These are phyloP conservation scores for Ceratobasidium sp. DNA, from an alignment of 1,284 basidiomycete genomes.

Conservation along the genomic window DNA sequence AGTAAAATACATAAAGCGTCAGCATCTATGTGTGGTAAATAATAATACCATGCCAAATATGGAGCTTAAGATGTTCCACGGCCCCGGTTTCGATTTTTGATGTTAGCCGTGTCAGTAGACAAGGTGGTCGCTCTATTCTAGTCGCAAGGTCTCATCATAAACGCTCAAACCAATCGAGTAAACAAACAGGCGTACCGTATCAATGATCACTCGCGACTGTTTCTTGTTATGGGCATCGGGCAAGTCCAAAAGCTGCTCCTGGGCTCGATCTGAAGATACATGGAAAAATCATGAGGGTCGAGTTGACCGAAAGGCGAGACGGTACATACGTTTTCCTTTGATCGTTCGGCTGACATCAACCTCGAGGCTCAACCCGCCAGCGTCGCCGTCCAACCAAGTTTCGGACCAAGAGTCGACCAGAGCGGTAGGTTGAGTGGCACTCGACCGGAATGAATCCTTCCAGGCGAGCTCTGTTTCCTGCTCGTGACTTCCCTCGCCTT, in stretches of 20 bases:
- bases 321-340: slow-evolving; percentile 12
- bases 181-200: slow-evolving; percentile 69
- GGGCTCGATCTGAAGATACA: too few relatives aligned
- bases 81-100: slow-evolving; percentile 83
- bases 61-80: slow-evolving; percentile 15
- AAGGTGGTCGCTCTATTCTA: slow-evolving; percentile 93
- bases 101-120: slow-evolving; percentile 82
- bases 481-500: slow-evolving; percentile 50
- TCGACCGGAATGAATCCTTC: slow-evolving; percentile 61
- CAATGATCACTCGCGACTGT: slow-evolving; percentile 87
- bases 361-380: slow-evolving; percentile 25
- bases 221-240: slow-evolving; percentile 61
- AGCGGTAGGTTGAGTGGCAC: slow-evolving; percentile 40
- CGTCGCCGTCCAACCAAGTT: slow-evolving; percentile 53
- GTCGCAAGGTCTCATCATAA: slow-evolving; percentile 18
- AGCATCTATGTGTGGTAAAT: too few relatives aligned
- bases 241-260: slow-evolving; percentile 49
- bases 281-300: background rate
- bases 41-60: background rate
- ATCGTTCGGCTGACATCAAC: background rate
- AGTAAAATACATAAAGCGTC: too few relatives aligned
- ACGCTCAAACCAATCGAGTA: background rate
- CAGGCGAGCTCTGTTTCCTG: slow-evolving; percentile 60
- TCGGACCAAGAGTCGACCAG: slow-evolving; percentile 47
- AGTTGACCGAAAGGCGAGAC: background rate